A percentile compares a stretch with the other conserved stretches of the same genome.
These are phyloP conservation scores for Mycena polygramma DNA, from an alignment of 768 basidiomycete species.

Conservation along the genomic window DNA sequence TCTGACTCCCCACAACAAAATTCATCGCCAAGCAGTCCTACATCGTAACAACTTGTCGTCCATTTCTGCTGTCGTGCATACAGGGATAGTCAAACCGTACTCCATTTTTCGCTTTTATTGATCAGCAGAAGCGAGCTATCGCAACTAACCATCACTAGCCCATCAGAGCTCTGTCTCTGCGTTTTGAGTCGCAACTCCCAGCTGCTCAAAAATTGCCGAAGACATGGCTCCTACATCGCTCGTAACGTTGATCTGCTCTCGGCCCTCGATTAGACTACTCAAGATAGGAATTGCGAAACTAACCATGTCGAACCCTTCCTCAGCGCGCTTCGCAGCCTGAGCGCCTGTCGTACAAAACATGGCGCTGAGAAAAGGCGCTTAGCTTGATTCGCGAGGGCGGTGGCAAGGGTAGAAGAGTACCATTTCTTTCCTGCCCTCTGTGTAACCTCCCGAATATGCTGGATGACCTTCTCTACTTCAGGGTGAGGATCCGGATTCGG, in stretches of 20 bases:
- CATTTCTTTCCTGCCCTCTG: conserved; percentile 76
- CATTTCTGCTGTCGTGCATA: too few relatives aligned
- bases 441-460: conserved; percentile 61
- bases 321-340: conserved; percentile 57
- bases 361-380: conserved; percentile 50
- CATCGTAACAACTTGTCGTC: too few relatives aligned
- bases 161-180: too few relatives aligned
- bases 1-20: too few relatives aligned
- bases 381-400: not conserved
- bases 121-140: too few relatives aligned
- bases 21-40: too few relatives aligned
- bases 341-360: conserved; percentile 62
- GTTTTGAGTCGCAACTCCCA: conserved; percentile 38
- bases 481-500: conserved; percentile 77
- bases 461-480: conserved; percentile 71
- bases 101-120: too few relatives aligned
- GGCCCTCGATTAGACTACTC: not conserved
- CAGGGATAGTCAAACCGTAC: too few relatives aligned
- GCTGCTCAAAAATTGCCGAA: conserved; percentile 47
- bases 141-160: too few relatives aligned
- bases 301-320: conserved; percentile 68
- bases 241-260: conserved; percentile 61
- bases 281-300: conserved; percentile 14
- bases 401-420: conserved; percentile 52
- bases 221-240: conserved; percentile 60